Conservation (phyloP, 1,139 yeast species). For the Geotrichum europaeum region DNA sequence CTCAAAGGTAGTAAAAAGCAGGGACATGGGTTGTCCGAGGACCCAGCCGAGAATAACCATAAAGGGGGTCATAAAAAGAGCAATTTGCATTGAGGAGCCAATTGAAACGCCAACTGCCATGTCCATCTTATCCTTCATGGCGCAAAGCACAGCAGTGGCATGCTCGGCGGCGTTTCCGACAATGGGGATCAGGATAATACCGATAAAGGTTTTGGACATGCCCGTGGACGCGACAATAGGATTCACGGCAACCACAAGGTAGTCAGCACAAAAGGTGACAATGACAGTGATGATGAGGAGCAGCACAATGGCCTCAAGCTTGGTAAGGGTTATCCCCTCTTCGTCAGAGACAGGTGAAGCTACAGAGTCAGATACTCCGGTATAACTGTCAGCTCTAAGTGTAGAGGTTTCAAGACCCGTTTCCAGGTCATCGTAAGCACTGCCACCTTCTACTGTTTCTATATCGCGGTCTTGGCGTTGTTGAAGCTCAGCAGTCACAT, state of each 20-base stretch:
- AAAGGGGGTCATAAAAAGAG: conserved; percentile 90
- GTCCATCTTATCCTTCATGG: conserved; percentile 95
- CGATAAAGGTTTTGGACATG: conserved; percentile 88
- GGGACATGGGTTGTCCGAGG: conserved; percentile 84
- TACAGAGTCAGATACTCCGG: conserved; percentile 16
- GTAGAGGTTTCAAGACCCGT: background rate
- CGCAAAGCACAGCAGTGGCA: conserved; percentile 91
- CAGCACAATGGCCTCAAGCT: conserved; percentile 28
- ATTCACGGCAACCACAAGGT: conserved; percentile 87
- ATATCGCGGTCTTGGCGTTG: background rate
- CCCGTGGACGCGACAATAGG: conserved; percentile 78
- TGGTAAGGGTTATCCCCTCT: conserved; percentile 27
- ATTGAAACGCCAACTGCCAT: conserved; percentile 94
- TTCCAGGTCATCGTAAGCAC: background rate
- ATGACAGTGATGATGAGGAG: conserved; percentile 63
- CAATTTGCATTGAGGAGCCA: conserved; percentile 94
- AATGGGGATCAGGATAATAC: conserved; percentile 86
- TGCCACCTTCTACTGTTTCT: background rate
- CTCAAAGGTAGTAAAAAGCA: conserved; percentile 88
- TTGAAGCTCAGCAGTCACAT: conserved; percentile 22
- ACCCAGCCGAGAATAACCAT: conserved; percentile 91
- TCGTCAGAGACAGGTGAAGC: conserved; percentile 21
- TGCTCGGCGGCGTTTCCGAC: conserved; percentile 99
- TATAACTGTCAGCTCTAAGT: background rate
- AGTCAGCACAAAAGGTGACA: conserved; percentile 90